These are phyloP conservation scores for Mytilinidion resinicola DNA, from an alignment of 495 filamentous ascomycete genomes.

Conservation along the genomic window DNA sequence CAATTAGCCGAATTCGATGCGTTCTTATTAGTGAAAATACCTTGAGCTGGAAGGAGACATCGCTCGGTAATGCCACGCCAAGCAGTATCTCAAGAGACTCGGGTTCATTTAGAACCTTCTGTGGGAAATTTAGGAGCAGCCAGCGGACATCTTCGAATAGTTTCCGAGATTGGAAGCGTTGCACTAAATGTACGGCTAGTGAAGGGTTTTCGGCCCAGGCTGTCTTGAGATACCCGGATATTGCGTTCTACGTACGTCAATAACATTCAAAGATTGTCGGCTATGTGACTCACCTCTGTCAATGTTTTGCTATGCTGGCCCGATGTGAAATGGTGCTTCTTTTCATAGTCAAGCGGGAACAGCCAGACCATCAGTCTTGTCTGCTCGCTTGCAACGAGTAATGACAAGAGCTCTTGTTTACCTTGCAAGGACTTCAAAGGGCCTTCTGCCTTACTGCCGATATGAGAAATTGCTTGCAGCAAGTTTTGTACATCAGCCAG, in stretches of 20 bases:
- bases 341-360: conserved; percentile 67
- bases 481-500: conserved; percentile 67
- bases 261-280: conserved; percentile 1
- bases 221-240: conserved; percentile 60
- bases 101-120: conserved; percentile 69
- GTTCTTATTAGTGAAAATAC: conserved; percentile 36
- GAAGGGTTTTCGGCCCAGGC: conserved; percentile 82
- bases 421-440: conserved; percentile 58
- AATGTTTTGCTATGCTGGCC: conserved; percentile 39
- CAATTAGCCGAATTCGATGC: conserved; percentile 33
- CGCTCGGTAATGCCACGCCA: conserved; percentile 63
- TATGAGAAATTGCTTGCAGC: conserved; percentile 49
- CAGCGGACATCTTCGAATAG: conserved; percentile 69
- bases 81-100: conserved; percentile 78
- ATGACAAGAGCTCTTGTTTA: conserved; percentile 72
- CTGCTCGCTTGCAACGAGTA: conserved; percentile 80
- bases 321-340: conserved; percentile 48
- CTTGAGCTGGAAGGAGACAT: conserved; percentile 81
- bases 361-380: conserved; percentile 84
- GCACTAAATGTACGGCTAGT: conserved; percentile 73
- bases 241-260: conserved; percentile 37
- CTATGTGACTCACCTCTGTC: conserved; percentile 45
- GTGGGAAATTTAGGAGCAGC: conserved; percentile 73
- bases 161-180: conserved; percentile 68
- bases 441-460: conserved; percentile 49